A percentile compares a stretch with the other conserved stretches of the same genome.
Conservation (phyloP, 495 filamentous ascomycete species). For the Lasiosphaeris hirsuta region DNA sequence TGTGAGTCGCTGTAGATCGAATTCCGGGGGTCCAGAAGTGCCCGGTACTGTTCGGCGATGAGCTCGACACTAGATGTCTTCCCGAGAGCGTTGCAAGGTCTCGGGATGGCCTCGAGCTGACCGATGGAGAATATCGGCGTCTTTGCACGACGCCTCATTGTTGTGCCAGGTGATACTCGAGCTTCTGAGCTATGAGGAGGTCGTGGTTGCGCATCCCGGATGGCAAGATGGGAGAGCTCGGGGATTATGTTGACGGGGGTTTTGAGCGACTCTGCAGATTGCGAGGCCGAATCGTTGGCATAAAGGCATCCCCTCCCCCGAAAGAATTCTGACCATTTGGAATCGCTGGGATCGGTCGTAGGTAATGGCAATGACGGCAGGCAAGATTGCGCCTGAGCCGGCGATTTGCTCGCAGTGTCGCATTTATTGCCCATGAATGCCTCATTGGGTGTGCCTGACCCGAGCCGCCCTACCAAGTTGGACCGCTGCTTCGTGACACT, state of each 20-base stretch:
- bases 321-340: conserved; percentile 36
- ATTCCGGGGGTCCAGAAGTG: conserved; percentile 36
- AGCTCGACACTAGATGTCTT: conserved; percentile 38
- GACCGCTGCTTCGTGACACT: conserved; percentile 30
- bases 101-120: conserved; percentile 33
- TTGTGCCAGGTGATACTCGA: conserved; percentile 6
- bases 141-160: conserved; percentile 39
- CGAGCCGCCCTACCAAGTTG: conserved; percentile 21
- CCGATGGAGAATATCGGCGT: conserved; percentile 42
- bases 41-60: conserved; percentile 46
- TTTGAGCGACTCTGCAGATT: not conserved
- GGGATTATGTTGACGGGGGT: conserved; percentile 32
- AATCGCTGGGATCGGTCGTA: conserved; percentile 27
- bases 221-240: conserved; percentile 38
- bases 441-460: conserved; percentile 17
- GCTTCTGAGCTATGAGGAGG: conserved; percentile 20
- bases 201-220: conserved; percentile 21
- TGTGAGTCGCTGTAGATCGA: conserved; percentile 19
- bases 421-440: conserved; percentile 21
- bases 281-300: conserved; percentile 1
- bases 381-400: conserved; percentile 16
- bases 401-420: conserved; percentile 22
- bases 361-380: conserved; percentile 13
- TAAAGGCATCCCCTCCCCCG: conserved; percentile 32
- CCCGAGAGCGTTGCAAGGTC: conserved; percentile 23